Evolutionary conservation across 495 filamentous ascomycete species (phyloP).

Genomic region (Beverwykella pulmonaria): DNA sequence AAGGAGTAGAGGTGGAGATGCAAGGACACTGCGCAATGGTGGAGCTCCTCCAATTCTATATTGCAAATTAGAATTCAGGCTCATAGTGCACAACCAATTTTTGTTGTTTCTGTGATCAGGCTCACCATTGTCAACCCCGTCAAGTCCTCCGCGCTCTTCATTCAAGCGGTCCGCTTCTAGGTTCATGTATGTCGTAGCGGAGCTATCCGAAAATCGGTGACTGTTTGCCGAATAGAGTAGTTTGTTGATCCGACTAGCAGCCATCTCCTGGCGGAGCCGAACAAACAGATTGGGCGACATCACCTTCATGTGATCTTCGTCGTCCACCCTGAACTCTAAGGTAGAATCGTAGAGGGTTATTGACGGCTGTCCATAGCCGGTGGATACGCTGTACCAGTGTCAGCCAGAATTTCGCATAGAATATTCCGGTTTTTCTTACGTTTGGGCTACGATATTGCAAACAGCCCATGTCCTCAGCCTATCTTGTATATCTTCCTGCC

Average conservation of each 20-base stretch:
- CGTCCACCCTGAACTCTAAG: constrained; percentile 49
- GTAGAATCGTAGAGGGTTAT: constrained; percentile 90
- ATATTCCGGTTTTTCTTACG: constrained; percentile 47
- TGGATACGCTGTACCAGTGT: constrained; percentile 66
- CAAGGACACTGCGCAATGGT: constrained; percentile 76
- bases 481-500: constrained; percentile 82
- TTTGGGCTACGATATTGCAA: constrained; percentile 89
- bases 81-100: no score
- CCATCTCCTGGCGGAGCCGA: constrained; percentile 39
- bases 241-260: constrained; percentile 37
- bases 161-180: constrained; percentile 32
- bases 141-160: constrained; percentile 29
- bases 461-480: constrained; percentile 88
- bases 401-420: constrained; percentile 25
- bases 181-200: constrained; percentile 25
- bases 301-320: constrained; percentile 34
- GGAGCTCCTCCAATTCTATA: constrained; percentile 52
- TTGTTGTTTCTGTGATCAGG: background rate
- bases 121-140: constrained; percentile 31
- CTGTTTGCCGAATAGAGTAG: constrained; percentile 31
- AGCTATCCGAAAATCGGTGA: constrained; percentile 5
- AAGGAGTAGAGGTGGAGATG: constrained; percentile 86
- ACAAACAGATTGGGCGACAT: constrained; percentile 28
- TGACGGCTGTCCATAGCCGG: constrained; percentile 87
- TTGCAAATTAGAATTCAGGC: constrained; percentile 20